Evolutionary conservation across 352 stramenopile genomes (phyloP).

Genomic region (Globisporangium sylvaticum): DNA sequence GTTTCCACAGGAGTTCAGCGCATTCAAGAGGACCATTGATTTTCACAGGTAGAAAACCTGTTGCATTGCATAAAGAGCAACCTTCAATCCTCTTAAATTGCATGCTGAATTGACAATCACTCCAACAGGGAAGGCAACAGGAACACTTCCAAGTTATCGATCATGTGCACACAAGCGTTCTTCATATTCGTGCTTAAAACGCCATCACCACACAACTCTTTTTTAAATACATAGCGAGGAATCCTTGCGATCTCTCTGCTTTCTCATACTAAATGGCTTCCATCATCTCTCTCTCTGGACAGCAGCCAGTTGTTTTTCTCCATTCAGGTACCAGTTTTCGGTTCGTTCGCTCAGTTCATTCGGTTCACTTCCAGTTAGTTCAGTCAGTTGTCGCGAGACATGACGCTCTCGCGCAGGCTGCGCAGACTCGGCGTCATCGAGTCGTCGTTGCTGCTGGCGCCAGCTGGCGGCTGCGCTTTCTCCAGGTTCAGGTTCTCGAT

Average conservation of each 20-base stretch:
- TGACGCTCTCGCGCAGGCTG: conserved; percentile 1
- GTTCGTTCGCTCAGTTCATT: neutral
- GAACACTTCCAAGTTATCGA: too few relatives aligned
- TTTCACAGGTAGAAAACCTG: too few relatives aligned
- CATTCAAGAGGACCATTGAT: neutral
- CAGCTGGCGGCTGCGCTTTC: conserved; percentile 11
- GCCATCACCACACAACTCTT: neutral
- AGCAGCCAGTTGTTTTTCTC: neutral
- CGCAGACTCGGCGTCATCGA: neutral
- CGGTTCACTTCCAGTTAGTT: neutral
- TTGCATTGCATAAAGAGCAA: neutral
- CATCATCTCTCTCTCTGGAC: neutral
- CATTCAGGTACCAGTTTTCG: neutral
- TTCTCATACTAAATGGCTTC: neutral
- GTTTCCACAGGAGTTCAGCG: neutral
- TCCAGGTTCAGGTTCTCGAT: conserved; percentile 76
- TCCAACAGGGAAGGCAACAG: too few relatives aligned
- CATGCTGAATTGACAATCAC: conserved; percentile 3
- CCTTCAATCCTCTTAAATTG: neutral
- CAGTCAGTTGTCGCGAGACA: conserved; percentile 1
- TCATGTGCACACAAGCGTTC: too few relatives aligned
- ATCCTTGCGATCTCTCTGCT: neutral
- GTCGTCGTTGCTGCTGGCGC: neutral
- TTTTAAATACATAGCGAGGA: neutral
- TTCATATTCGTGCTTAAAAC: too few relatives aligned